phyloP scores from a whole-genome alignment of 1,139 yeast genomes.

The Yamadazyma siamensis region DNA sequence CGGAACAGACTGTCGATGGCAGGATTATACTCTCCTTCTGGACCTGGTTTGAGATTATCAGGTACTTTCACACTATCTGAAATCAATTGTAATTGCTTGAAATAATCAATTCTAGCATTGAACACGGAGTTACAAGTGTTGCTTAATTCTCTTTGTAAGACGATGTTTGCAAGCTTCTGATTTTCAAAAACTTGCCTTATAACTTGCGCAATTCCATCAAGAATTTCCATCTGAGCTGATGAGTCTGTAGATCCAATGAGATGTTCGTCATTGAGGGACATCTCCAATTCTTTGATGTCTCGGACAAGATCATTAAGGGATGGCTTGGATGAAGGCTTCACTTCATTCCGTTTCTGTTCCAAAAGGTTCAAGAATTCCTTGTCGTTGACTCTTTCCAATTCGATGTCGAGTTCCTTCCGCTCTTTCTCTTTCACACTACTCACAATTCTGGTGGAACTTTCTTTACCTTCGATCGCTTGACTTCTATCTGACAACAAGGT shows the following conservation, averaged over 20 bases:
- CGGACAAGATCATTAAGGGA: conserved; percentile 32
- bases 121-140: conserved; percentile 60
- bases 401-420: conserved; percentile 21
- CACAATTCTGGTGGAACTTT: conserved; percentile 18
- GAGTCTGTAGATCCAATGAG: conserved; percentile 9
- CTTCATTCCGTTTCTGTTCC: conserved; percentile 25
- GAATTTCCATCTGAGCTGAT: conserved; percentile 18
- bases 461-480: conserved; percentile 26
- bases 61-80: conserved; percentile 67
- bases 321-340: conserved; percentile 26
- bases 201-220: conserved; percentile 20
- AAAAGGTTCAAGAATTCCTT: conserved; percentile 25
- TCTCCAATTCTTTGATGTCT: conserved; percentile 23
- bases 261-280: conserved; percentile 19
- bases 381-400: conserved; percentile 26
- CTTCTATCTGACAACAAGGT: conserved; percentile 55
- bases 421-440: conserved; percentile 24
- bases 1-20: conserved; percentile 4
- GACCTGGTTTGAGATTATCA: conserved; percentile 5
- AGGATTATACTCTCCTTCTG: neutral
- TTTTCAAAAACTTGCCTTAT: conserved; percentile 34
- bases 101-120: conserved; percentile 77
- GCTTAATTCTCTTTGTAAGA: conserved; percentile 46
- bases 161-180: conserved; percentile 36
- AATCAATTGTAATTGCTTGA: conserved; percentile 76